A percentile compares a stretch with the other conserved stretches of the same genome.
These are phyloP conservation scores for Mycena chlorophos DNA, from an alignment of 768 basidiomycete genomes.

Conservation along the genomic window DNA sequence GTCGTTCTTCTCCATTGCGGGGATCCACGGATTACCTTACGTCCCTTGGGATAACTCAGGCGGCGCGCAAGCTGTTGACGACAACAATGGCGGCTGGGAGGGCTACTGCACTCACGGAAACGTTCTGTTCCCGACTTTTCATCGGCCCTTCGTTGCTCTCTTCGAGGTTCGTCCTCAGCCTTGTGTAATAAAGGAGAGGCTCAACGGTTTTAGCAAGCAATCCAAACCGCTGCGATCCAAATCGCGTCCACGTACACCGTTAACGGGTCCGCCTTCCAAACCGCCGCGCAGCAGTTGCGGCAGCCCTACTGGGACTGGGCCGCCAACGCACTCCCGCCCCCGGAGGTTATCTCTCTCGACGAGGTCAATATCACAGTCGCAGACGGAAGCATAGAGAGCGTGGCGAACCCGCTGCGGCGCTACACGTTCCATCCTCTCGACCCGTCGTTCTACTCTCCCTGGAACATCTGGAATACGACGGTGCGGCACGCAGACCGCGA, in stretches of 20 bases:
- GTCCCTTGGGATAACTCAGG: constrained; percentile 44
- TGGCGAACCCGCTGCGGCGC: constrained; percentile 35
- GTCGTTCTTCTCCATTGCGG: constrained; percentile 48
- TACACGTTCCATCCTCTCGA: constrained; percentile 39
- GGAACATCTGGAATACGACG: constrained; percentile 34
- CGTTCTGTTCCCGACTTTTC: constrained; percentile 56
- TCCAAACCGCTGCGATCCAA: constrained; percentile 39
- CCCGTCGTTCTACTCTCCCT: constrained; percentile 33
- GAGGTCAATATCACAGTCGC: constrained; percentile 36
- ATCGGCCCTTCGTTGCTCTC: constrained; percentile 52
- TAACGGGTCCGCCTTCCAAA: constrained; percentile 31
- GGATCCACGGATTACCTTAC: constrained; percentile 55
- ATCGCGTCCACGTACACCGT: constrained; percentile 45
- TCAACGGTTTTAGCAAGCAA: constrained; percentile 41
- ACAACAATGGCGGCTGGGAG: constrained; percentile 28
- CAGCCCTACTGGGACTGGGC: constrained; percentile 59
- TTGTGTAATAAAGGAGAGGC: not conserved
- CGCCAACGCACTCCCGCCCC: constrained; percentile 36
- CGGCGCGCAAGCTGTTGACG: constrained; percentile 24
- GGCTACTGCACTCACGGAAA: constrained; percentile 61
- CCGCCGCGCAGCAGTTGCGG: constrained; percentile 38
- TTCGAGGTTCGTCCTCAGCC: constrained; percentile 42
- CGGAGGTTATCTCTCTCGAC: constrained; percentile 37
- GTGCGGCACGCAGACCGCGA: constrained; percentile 33
- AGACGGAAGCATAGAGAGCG: constrained; percentile 28